Base-by-base conservation (phyloP, 805 yeast species). In the Dipodascus albidus region DNA sequence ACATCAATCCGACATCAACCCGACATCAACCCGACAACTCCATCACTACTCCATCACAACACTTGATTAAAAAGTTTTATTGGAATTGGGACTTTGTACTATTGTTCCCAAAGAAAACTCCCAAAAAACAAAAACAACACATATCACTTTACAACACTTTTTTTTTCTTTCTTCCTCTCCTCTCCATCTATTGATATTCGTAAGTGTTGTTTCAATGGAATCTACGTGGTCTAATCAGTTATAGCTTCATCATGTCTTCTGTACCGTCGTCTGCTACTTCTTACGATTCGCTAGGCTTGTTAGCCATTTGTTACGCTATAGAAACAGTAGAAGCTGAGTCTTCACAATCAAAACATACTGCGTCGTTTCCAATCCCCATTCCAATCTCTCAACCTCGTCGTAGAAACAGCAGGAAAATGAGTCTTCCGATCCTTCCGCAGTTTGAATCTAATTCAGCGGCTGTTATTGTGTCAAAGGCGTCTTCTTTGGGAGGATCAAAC, bases 261-360 rank as follows among this genome's bases (percentile, higher is more conserved):
- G 20, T 17, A 4, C 44, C 44, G 3, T n/a, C 44, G 9, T 38
- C 44, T 6, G 11, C 44, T 4, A 3, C 44, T 14, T 38, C 44
- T 14, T 38, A 38, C 20, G 44, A 38, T 19, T 38, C 44, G 15
- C 44, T 38, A 8, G 44, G 44, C 44, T 17, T 47, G 23, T n/a
- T 23, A 23, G 49, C 49, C 27, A 23, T 22, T n/a, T 47, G 31
- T 27, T 22, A 22, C 24, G 49, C 49, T 4, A 47, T 21, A 21
- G 24, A 23, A 22, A 22, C 49, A 20, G 31, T 47, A 20, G 49
- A 47, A 47, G 49, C 49, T 22, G 49, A 47, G 22, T 47, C 49
- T 9, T 47, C 49, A 11, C 27, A 14, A 47, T 22, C 14, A 14
- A 20, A 8, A 4, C 44, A 38, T 4, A 11, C 33, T 6, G 6